Evolutionary conservation across 176 grass and related monocot species (phyloP).

Genomic region (Paspalum notatum): DNA sequence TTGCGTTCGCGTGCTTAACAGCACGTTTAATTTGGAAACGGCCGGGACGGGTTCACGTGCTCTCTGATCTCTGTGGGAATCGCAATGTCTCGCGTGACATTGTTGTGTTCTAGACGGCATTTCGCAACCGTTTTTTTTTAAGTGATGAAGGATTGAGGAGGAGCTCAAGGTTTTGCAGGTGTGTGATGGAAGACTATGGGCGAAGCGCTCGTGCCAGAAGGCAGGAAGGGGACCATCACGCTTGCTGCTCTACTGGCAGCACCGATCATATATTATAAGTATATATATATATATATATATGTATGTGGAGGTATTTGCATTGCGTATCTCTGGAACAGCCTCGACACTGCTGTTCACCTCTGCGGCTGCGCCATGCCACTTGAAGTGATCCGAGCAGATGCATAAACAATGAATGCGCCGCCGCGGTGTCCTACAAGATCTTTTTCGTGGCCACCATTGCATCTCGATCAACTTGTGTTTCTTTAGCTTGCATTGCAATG

Average conservation of each 20-base stretch:
- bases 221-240: neutral
- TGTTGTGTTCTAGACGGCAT: neutral
- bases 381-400: neutral
- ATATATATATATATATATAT: too few relatives aligned
- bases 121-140: neutral
- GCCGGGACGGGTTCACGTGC: too few relatives aligned
- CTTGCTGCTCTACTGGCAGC: too few relatives aligned
- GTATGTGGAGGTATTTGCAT: neutral
- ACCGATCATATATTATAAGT: neutral
- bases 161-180: constrained; percentile 2
- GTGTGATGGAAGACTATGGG: neutral
- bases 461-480: constrained; percentile 3
- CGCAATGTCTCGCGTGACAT: neutral
- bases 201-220: neutral
- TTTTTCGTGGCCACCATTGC: neutral
- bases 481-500: neutral
- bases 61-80: neutral
- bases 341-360: neutral
- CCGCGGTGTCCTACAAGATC: neutral
- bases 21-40: neutral
- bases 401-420: neutral
- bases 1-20: neutral
- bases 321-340: neutral
- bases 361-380: constrained; percentile 14
- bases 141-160: neutral